Evolutionary conservation across 129 eudicot species (phyloP).

Genomic region (Artemisia argyi): DNA sequence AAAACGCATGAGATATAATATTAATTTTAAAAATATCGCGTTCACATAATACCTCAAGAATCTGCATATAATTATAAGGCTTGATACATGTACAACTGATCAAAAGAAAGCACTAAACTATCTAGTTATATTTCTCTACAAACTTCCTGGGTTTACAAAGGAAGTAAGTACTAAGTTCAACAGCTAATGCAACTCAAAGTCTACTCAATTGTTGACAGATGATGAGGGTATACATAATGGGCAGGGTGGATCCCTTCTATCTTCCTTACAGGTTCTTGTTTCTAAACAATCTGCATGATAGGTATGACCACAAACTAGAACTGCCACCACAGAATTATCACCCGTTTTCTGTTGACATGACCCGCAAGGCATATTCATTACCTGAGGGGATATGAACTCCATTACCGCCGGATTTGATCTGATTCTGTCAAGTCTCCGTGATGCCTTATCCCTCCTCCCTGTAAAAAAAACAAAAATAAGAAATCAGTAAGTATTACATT

Average conservation of each 20-base stretch:
- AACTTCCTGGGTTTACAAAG: conserved; percentile 13
- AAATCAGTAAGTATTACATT: neutral
- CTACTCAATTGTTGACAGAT: conserved; percentile 4
- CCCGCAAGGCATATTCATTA: conserved; percentile 47
- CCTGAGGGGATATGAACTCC: conserved; percentile 34
- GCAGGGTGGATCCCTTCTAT: conserved; percentile 71
- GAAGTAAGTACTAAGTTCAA: conserved; percentile 8
- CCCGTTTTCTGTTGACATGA: conserved; percentile 46
- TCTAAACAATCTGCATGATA: conserved; percentile 87
- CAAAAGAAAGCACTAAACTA: conserved; percentile 4
- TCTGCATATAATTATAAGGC: too few species aligned
- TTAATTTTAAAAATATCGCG: too few species aligned
- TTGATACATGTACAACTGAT: neutral
- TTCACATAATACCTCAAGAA: too few species aligned
- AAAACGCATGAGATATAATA: too few species aligned
- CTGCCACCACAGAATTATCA: conserved; percentile 56
- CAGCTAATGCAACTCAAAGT: conserved; percentile 15
- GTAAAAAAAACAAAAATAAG: conserved; percentile 9
- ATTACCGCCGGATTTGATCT: conserved; percentile 39
- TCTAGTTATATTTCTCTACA: conserved; percentile 16
- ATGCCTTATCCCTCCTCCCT: conserved; percentile 51
- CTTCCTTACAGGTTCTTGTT: conserved; percentile 44
- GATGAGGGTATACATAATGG: conserved; percentile 41
- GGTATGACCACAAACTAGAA: conserved; percentile 76
- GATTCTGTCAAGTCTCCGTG: conserved; percentile 57